Conservation (phyloP, 345 rosid genomes). For the Diplotaxis tenuifolia region DNA sequence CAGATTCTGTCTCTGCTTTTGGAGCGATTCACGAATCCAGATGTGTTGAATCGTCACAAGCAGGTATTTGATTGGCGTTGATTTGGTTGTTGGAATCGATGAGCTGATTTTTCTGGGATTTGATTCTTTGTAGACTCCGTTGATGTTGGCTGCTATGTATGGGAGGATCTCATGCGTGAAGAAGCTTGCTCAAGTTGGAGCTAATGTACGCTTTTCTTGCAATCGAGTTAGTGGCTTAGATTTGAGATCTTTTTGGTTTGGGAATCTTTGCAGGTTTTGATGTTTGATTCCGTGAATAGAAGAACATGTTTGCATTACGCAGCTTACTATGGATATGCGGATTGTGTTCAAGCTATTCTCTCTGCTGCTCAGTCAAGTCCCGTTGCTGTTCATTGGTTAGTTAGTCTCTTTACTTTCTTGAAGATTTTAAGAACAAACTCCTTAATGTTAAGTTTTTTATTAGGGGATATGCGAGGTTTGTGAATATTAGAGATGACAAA, state of each 20-base stretch:
- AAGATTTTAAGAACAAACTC: neutral
- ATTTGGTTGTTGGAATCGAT: constrained; percentile 7
- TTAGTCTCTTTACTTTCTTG: constrained; percentile 12
- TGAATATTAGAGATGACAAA: constrained; percentile 80
- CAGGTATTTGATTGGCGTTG: constrained; percentile 53
- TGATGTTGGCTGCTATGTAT: constrained; percentile 97
- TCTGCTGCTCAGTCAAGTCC: constrained; percentile 77
- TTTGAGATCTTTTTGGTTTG: neutral
- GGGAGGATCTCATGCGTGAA: constrained; percentile 80
- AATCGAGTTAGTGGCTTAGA: neutral
- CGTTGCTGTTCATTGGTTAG: constrained; percentile 85
- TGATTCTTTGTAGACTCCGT: constrained; percentile 64
- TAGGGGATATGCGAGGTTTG: constrained; percentile 96
- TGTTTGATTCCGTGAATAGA: constrained; percentile 83
- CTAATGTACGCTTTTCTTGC: constrained; percentile 49
- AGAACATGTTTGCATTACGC: constrained; percentile 98
- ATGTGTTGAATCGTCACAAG: constrained; percentile 80
- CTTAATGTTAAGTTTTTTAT: neutral
- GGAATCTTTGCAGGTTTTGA: constrained; percentile 61
- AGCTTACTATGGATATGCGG: constrained; percentile 82
- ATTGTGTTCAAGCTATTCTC: constrained; percentile 79
- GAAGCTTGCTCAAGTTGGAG: constrained; percentile 90
- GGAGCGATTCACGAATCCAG: constrained; percentile 76
- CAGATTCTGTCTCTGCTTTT: constrained; percentile 76
- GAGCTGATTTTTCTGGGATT: neutral